phyloP scores from a whole-genome alignment of 2,329 filamentous ascomycete genomes.

The Graphilbum sp. region DNA sequence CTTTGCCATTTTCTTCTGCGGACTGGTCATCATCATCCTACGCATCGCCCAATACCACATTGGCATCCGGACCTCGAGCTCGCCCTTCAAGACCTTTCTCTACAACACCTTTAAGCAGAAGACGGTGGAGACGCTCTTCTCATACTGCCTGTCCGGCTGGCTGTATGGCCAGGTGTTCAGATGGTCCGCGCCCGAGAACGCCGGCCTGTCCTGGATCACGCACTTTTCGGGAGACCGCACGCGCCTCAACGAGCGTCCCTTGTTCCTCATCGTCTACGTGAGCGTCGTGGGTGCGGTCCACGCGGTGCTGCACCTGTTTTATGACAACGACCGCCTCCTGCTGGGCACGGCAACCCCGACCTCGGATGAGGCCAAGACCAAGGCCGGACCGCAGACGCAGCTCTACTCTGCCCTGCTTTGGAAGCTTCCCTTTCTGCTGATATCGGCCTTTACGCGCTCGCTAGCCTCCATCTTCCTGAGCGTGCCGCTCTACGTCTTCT shows the following conservation, averaged over 20 bases:
- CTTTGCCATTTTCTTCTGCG: constrained; percentile 57
- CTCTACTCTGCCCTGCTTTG: constrained; percentile 13
- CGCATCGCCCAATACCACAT: constrained; percentile 73
- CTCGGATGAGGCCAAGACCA: background rate
- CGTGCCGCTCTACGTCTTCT: constrained; percentile 41
- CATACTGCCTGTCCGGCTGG: constrained; percentile 64
- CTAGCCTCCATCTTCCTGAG: constrained; percentile 26
- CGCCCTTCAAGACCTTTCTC: constrained; percentile 47
- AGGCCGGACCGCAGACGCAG: constrained; percentile 1
- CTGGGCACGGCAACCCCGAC: constrained; percentile 21
- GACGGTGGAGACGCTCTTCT: constrained; percentile 53
- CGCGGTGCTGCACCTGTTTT: constrained; percentile 50
- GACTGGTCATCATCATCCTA: constrained; percentile 64
- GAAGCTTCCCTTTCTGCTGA: constrained; percentile 23
- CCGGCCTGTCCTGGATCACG: constrained; percentile 58
- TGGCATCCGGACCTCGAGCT: constrained; percentile 53
- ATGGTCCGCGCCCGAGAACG: constrained; percentile 43
- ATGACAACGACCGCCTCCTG: constrained; percentile 54
- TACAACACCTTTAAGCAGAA: constrained; percentile 40
- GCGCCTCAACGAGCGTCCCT: constrained; percentile 68
- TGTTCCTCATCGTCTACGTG: constrained; percentile 63
- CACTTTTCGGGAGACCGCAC: constrained; percentile 55
- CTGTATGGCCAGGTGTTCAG: constrained; percentile 71
- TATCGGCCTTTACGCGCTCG: constrained; percentile 22
- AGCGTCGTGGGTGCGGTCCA: constrained; percentile 53